Conservation (phyloP, 345 rosid species). For the Rhizophora apiculata region DNA sequence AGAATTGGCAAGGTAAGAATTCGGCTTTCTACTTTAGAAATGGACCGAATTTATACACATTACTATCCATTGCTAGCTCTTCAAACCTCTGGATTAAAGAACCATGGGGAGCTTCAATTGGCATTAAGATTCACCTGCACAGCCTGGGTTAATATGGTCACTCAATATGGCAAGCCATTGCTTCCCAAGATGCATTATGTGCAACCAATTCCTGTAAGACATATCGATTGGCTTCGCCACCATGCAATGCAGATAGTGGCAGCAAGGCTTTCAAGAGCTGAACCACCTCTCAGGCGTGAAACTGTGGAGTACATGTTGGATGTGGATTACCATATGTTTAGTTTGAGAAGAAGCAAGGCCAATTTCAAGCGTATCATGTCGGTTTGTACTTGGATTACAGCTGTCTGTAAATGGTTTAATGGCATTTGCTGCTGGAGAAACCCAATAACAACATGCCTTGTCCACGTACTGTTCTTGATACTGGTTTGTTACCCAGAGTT, state of each 20-base stretch:
- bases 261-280: slow-evolving; percentile 25
- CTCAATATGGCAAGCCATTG: slow-evolving; percentile 28
- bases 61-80: slow-evolving; percentile 27
- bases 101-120: slow-evolving; percentile 33
- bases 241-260: slow-evolving; percentile 34
- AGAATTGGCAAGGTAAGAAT: slow-evolving; percentile 30
- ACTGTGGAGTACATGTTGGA: slow-evolving; percentile 32
- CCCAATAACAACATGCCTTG: slow-evolving; percentile 29
- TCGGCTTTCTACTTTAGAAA: slow-evolving; percentile 29
- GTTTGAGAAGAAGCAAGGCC: slow-evolving; percentile 34
- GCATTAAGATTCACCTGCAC: slow-evolving; percentile 31
- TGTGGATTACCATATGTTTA: slow-evolving; percentile 28
- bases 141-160: slow-evolving; percentile 31
- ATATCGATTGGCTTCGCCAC: slow-evolving; percentile 27
- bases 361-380: slow-evolving; percentile 30
- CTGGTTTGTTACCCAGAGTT: slow-evolving; percentile 35
- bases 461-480: slow-evolving; percentile 28
- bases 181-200: slow-evolving; percentile 37
- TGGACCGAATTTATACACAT: slow-evolving; percentile 27
- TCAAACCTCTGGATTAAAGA: slow-evolving; percentile 16
- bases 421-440: slow-evolving; percentile 35
- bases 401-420: slow-evolving; percentile 27
- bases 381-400: slow-evolving; percentile 19
- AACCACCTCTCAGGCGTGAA: slow-evolving; percentile 32
- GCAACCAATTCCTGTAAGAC: slow-evolving; percentile 26